phyloP scores from a whole-genome alignment of 2,329 filamentous ascomycete genomes.

The Parastagonospora avenae region DNA sequence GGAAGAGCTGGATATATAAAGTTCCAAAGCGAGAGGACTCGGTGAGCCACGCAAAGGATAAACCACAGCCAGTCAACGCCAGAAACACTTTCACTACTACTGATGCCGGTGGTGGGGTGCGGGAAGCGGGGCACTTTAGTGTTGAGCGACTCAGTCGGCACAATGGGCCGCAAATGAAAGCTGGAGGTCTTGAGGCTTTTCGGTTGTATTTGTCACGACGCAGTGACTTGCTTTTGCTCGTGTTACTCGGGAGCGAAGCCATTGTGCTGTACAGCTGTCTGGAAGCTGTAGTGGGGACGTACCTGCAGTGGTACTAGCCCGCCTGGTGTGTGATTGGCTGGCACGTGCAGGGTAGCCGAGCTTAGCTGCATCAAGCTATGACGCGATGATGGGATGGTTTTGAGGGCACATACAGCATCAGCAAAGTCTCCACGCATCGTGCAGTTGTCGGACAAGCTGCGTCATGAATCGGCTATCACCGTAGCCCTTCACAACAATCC shows the following conservation, averaged over 20 bases:
- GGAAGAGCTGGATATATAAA: neutral
- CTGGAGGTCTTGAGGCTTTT: neutral
- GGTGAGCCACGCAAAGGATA: neutral
- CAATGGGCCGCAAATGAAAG: neutral
- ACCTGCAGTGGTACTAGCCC: slow-evolving; percentile 5
- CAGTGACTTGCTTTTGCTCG: neutral
- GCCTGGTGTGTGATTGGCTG: slow-evolving; percentile 3
- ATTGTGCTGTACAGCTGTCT: neutral
- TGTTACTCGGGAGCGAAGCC: neutral
- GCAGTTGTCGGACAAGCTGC: slow-evolving; percentile 4
- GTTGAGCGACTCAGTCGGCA: neutral
- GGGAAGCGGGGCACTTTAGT: slow-evolving; percentile 3
- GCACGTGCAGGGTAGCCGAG: slow-evolving; percentile 2
- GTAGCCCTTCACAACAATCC: slow-evolving; percentile 20
- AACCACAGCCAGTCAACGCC: neutral
- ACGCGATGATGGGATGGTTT: slow-evolving; percentile 30
- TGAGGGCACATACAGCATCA: slow-evolving; percentile 11
- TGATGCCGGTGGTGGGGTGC: neutral
- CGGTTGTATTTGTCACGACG: neutral
- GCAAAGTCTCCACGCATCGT: slow-evolving; percentile 5
- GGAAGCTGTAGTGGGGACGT: slow-evolving; percentile 1
- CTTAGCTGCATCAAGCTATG: slow-evolving; percentile 35
- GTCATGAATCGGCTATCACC: slow-evolving; percentile 17
- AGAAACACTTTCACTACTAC: neutral
- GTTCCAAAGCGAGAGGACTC: neutral